A percentile compares a stretch with the other conserved stretches of the same genome.
phyloP scores from a whole-genome alignment of 805 yeast genomes.

The Phaffomyces opuntiae region DNA sequence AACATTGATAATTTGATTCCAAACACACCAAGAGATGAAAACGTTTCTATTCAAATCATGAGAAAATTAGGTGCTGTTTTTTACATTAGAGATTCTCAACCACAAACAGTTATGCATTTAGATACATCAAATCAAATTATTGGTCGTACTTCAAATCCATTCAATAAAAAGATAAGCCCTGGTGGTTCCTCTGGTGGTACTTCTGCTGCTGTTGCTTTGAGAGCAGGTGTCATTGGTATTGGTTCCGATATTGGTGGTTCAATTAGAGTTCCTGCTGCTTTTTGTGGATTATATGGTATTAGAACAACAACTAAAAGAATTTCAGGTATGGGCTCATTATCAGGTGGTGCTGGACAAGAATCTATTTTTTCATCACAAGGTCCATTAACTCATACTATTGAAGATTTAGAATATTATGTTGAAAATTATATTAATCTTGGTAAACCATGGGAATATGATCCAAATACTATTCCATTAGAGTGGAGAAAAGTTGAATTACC shows the following conservation, averaged over 20 bases:
- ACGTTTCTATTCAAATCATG: slow-evolving; percentile 39
- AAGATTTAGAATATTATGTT: slow-evolving; percentile 67
- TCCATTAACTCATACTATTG: slow-evolving; percentile 57
- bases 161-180: slow-evolving; percentile 48
- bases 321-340: slow-evolving; percentile 18
- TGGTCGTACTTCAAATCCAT: slow-evolving; percentile 56
- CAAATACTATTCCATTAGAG: slow-evolving; percentile 28
- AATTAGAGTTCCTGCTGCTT: slow-evolving; percentile 63
- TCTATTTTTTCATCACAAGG: slow-evolving; percentile 64
- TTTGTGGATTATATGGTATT: slow-evolving; percentile 51
- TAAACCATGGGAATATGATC: slow-evolving; percentile 54
- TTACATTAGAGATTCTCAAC: slow-evolving; percentile 60
- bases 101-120: slow-evolving; percentile 65
- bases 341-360: slow-evolving; percentile 34
- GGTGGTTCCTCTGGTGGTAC: slow-evolving; percentile 76
- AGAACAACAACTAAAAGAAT: slow-evolving; percentile 53
- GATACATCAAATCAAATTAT: slow-evolving; percentile 48
- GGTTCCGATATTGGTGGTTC: slow-evolving; percentile 74
- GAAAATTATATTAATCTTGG: slow-evolving; percentile 44
- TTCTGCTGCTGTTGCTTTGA: slow-evolving; percentile 52
- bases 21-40: slow-evolving; percentile 35
- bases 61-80: slow-evolving; percentile 40
- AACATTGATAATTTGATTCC: slow-evolving; percentile 36
- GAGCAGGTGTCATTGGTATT: slow-evolving; percentile 53
- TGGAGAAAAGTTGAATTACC: slow-evolving; percentile 32